Evolutionary conservation across 176 grass and related monocot species (phyloP).

Genomic region (Eleusine indica): DNA sequence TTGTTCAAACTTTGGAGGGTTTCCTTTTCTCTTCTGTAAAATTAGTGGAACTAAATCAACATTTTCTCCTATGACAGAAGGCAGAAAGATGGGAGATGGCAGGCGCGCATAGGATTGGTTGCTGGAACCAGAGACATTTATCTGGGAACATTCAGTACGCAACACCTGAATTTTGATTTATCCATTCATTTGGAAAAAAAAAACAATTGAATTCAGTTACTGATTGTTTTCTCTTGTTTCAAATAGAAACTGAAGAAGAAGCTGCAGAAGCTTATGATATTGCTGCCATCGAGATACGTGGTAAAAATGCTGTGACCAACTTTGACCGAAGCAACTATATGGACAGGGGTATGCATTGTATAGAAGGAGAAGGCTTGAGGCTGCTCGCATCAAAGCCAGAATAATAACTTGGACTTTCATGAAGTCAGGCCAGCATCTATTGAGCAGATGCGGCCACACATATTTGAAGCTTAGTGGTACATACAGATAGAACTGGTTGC

Average conservation of each 20-base stretch:
- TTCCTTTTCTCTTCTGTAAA: conserved; percentile 26
- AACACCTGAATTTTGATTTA: conserved; percentile 2
- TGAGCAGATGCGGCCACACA: conserved; percentile 24
- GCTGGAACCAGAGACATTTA: conserved; percentile 95
- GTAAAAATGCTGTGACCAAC: conserved; percentile 90
- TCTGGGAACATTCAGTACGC: conserved; percentile 90
- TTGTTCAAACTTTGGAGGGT: background rate
- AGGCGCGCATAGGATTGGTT: conserved; percentile 92
- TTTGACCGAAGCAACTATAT: conserved; percentile 94
- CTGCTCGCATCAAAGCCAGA: conserved; percentile 54
- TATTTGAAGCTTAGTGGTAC: conserved; percentile 50
- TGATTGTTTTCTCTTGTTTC: conserved; percentile 36
- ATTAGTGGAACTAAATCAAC: conserved; percentile 28
- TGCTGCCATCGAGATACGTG: conserved; percentile 89
- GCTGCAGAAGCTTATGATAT: conserved; percentile 95
- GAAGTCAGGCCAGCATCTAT: conserved; percentile 14
- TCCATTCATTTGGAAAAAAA: background rate
- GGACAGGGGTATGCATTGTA: conserved; percentile 57
- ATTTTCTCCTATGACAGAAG: conserved; percentile 55
- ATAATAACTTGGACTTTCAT: conserved; percentile 27
- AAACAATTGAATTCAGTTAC: background rate
- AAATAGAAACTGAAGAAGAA: conserved; percentile 93
- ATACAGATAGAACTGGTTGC: conserved; percentile 58
- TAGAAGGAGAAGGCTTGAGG: conserved; percentile 56
- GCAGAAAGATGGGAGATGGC: conserved; percentile 97